These are phyloP conservation scores for Clonostachys rhizophaga DNA, from an alignment of 2,329 filamentous ascomycete species.

Conservation along the genomic window DNA sequence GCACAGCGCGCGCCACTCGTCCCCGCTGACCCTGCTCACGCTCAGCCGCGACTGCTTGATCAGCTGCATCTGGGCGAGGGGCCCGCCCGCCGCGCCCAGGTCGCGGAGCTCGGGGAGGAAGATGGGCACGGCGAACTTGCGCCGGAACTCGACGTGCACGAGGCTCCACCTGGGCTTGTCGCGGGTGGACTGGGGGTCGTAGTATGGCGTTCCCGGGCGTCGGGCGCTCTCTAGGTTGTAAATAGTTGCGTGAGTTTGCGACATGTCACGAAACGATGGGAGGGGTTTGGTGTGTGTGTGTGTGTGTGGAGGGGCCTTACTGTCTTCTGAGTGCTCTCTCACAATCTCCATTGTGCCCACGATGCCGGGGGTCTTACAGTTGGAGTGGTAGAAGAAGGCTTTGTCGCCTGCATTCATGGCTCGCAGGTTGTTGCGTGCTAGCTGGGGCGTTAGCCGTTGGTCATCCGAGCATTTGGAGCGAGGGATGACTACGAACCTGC, in stretches of 20 bases:
- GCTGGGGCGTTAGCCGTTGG: neutral
- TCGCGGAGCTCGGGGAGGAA: conserved; percentile 67
- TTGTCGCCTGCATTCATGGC: conserved; percentile 88
- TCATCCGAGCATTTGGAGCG: neutral
- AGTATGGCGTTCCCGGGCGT: conserved; percentile 58
- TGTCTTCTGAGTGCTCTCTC: conserved; percentile 74
- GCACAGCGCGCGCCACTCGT: conserved; percentile 63
- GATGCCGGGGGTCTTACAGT: conserved; percentile 84
- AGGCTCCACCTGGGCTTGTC: conserved; percentile 67
- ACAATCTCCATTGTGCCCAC: conserved; percentile 88
- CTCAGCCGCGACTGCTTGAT: conserved; percentile 79
- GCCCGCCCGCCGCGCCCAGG: conserved; percentile 48
- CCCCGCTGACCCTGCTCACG: conserved; percentile 62
- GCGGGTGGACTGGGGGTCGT: conserved; percentile 67
- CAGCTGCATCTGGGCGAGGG: conserved; percentile 74
- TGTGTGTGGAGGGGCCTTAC: no score
- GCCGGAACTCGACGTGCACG: conserved; percentile 82
- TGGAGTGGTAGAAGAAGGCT: conserved; percentile 97
- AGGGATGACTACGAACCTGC: conserved; percentile 13
- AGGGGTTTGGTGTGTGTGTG: no score
- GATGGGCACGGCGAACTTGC: conserved; percentile 72
- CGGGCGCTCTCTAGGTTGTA: conserved; percentile 19
- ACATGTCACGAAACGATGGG: neutral
- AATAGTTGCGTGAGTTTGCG: neutral
- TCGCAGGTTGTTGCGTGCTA: conserved; percentile 82